A percentile compares a stretch with the other conserved stretches of the same genome.
phyloP scores from a whole-genome alignment of 306 rosid genomes.

The Oxytropis ochrocephala region DNA sequence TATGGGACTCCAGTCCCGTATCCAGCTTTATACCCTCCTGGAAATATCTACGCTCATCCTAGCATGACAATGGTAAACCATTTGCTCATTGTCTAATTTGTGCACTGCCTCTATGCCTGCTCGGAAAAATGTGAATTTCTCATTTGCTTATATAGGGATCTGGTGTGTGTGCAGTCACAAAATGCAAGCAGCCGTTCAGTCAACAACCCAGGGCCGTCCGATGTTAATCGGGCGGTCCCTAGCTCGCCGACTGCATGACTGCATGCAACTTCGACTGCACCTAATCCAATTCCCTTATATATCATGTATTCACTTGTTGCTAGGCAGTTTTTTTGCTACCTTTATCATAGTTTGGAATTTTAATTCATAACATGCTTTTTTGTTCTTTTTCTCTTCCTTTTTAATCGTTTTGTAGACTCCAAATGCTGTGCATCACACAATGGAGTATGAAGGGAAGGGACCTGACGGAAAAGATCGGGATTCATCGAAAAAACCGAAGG shows the following conservation, averaged over 20 bases:
- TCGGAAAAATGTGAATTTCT: not conserved
- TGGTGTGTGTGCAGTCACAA: too few species aligned
- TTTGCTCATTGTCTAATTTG: not conserved
- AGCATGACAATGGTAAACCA: conserved; percentile 67
- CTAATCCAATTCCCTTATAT: too few species aligned
- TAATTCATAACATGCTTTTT: conserved; percentile 6
- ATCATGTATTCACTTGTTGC: not conserved
- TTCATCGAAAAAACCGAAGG: conserved; percentile 64
- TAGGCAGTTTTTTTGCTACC: not conserved
- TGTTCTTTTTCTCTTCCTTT: not conserved
- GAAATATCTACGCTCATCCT: conserved; percentile 89
- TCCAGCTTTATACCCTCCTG: conserved; percentile 91
- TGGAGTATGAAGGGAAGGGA: conserved; percentile 60
- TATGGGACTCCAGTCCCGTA: conserved; percentile 96
- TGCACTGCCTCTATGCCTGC: not conserved
- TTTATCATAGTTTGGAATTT: not conserved
- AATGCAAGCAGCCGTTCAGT: too few species aligned
- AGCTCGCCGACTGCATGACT: too few species aligned
- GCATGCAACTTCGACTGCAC: too few species aligned
- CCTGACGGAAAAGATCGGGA: conserved; percentile 67
- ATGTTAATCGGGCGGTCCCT: too few species aligned
- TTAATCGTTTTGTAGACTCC: conserved; percentile 48
- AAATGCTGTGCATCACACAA: conserved; percentile 31
- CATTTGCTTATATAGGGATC: not conserved
- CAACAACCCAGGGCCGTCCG: too few species aligned